Conservation (phyloP, 179 eudicot genomes). For the Drosera spatulata region DNA sequence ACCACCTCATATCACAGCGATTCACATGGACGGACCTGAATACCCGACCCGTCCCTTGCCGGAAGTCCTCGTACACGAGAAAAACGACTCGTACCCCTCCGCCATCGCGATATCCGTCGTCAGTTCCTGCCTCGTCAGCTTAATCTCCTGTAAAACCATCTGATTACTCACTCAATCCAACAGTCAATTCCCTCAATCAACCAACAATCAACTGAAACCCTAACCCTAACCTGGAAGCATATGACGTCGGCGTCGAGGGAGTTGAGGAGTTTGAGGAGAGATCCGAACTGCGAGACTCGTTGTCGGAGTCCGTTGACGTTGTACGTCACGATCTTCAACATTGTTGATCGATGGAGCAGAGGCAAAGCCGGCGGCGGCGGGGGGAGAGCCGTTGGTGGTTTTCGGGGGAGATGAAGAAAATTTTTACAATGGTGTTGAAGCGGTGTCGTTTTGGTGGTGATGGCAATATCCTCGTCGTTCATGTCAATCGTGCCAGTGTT, state of each 20-base stretch:
- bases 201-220: too few relatives aligned
- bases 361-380: too few relatives aligned
- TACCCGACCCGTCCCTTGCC: conserved; percentile 76
- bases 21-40: conserved; percentile 40
- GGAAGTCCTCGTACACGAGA: conserved; percentile 80
- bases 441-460: too few relatives aligned
- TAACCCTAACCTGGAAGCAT: conserved; percentile 60
- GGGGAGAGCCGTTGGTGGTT: too few relatives aligned
- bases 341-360: too few relatives aligned
- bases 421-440: too few relatives aligned
- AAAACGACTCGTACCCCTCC: conserved; percentile 91
- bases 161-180: too few relatives aligned
- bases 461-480: too few relatives aligned
- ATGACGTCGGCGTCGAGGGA: conserved; percentile 78
- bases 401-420: too few relatives aligned
- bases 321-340: conserved; percentile 89
- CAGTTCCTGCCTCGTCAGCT: conserved; percentile 68
- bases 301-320: conserved; percentile 85
- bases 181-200: too few relatives aligned
- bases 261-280: conserved; percentile 72
- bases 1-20: too few relatives aligned
- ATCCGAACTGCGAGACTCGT: conserved; percentile 74
- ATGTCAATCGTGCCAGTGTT: too few relatives aligned
- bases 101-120: conserved; percentile 74
- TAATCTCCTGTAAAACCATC: conserved; percentile 46